Conservation (phyloP, 768 basidiomycete genomes). For the Boletus vermiculosoides region DNA sequence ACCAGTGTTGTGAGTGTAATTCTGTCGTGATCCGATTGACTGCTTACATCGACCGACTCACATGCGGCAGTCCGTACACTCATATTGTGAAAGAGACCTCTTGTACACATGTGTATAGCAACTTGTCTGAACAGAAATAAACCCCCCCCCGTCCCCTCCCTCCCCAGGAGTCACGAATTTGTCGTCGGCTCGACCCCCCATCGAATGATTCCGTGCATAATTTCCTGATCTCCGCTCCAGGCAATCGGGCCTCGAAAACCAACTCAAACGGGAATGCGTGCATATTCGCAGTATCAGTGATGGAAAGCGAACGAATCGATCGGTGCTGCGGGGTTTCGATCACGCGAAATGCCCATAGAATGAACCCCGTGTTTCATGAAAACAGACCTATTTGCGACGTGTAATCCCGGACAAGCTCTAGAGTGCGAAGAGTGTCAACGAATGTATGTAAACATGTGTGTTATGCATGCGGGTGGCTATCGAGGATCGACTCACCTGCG, state of each 20-base stretch:
- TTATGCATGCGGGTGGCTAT: too few relatives aligned
- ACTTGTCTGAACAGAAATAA: too few relatives aligned
- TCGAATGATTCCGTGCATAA: slow-evolving; percentile 5
- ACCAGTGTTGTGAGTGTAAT: too few relatives aligned
- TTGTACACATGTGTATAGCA: too few relatives aligned
- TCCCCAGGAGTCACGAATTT: not conserved
- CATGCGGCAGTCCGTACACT: too few relatives aligned
- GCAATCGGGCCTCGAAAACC: slow-evolving; percentile 9
- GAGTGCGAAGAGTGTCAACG: too few relatives aligned
- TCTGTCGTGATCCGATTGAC: too few relatives aligned
- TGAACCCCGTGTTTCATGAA: slow-evolving; percentile 60
- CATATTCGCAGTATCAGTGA: slow-evolving; percentile 33
- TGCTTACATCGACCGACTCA: too few relatives aligned
- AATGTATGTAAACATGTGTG: too few relatives aligned
- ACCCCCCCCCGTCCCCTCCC: too few relatives aligned
- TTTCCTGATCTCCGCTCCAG: not conserved
- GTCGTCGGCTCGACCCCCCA: not conserved
- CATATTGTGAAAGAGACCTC: too few relatives aligned
- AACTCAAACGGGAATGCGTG: slow-evolving; percentile 7
- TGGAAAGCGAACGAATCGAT: slow-evolving; percentile 62
- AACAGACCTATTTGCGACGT: slow-evolving; percentile 44
- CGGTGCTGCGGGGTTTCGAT: slow-evolving; percentile 42
- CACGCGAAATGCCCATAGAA: slow-evolving; percentile 62
- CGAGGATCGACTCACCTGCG: slow-evolving; percentile 4
- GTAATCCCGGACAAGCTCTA: slow-evolving; percentile 32